These are phyloP conservation scores for Pseudogymnoascus sp. DNA, from an alignment of 2,329 filamentous ascomycete genomes.

Conservation along the genomic window DNA sequence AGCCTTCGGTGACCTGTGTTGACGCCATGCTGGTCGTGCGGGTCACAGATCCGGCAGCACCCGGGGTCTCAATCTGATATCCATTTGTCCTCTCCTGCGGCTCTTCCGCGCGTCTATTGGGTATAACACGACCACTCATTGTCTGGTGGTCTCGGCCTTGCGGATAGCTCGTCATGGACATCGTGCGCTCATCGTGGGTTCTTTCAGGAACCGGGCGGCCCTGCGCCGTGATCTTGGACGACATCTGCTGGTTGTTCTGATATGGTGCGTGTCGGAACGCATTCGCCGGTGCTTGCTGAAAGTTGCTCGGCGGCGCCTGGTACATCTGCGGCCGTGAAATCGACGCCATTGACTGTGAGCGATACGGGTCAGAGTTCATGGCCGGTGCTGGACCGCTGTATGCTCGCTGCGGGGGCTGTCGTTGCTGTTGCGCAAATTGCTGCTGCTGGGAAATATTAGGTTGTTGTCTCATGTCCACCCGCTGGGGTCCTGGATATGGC, in stretches of 20 bases:
- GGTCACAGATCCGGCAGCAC: constrained; percentile 38
- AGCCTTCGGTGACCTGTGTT: constrained; percentile 30
- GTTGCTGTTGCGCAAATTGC: constrained; percentile 36
- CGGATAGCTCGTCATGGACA: constrained; percentile 86
- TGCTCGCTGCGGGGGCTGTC: constrained; percentile 43
- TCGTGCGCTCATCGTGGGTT: constrained; percentile 74
- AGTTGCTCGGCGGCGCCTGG: constrained; percentile 49
- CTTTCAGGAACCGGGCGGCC: constrained; percentile 86
- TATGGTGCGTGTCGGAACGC: constrained; percentile 73
- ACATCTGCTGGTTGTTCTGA: constrained; percentile 41
- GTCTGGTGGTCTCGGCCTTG: constrained; percentile 79
- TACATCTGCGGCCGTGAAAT: constrained; percentile 66
- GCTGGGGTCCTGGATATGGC: constrained; percentile 60
- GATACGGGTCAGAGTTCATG: constrained; percentile 74
- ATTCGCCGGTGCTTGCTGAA: constrained; percentile 60
- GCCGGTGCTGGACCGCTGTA: constrained; percentile 56
- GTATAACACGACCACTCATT: constrained; percentile 86
- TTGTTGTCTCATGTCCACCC: constrained; percentile 28
- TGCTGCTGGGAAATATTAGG: constrained; percentile 30
- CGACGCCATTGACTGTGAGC: constrained; percentile 86
- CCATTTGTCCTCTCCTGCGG: constrained; percentile 14
- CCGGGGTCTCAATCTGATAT: constrained; percentile 11
- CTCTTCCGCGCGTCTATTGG: constrained; percentile 49
- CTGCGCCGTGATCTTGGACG: constrained; percentile 78
- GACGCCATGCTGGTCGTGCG: constrained; percentile 54